phyloP scores from a whole-genome alignment of 2,329 filamentous ascomycete species.

The Arthrobotrys megalospora region DNA sequence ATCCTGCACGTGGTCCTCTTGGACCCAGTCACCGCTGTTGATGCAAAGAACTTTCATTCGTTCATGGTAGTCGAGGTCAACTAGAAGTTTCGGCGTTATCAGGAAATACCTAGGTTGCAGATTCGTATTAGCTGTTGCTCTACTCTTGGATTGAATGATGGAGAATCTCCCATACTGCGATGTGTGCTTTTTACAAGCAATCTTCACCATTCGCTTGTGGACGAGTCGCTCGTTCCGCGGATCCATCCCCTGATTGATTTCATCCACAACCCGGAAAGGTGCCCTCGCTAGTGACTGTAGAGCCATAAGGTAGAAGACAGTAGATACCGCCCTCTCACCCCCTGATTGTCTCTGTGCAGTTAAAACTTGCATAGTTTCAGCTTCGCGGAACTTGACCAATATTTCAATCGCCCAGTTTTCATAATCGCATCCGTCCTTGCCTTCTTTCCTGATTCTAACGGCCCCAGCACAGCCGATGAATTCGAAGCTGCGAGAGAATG shows the following conservation, averaged over 20 bases:
- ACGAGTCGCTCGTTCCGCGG: constrained; percentile 98
- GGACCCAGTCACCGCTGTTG: constrained; percentile 80
- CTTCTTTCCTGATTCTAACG: constrained; percentile 86
- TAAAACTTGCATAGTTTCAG: constrained; percentile 85
- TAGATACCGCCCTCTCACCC: constrained; percentile 94
- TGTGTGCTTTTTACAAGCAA: constrained; percentile 87
- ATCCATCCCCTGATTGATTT: constrained; percentile 99
- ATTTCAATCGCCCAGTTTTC: constrained; percentile 95
- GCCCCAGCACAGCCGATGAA: constrained; percentile 95
- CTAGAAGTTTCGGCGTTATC: constrained; percentile 95
- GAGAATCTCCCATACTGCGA: constrained; percentile 69
- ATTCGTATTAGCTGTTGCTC: background rate
- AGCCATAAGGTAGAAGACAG: constrained; percentile 99
- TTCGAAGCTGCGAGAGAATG: constrained; percentile 92
- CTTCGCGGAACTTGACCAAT: constrained; percentile 93
- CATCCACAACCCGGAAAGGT: constrained; percentile 97
- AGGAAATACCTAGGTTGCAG: constrained; percentile 80
- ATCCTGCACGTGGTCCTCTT: constrained; percentile 68
- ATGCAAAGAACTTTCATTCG: constrained; percentile 97
- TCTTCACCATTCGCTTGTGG: constrained; percentile 97
- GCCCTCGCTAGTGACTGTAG: constrained; percentile 93
- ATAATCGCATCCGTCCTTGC: constrained; percentile 78
- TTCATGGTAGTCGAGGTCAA: constrained; percentile 84
- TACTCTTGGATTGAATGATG: background rate
- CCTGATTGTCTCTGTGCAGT: constrained; percentile 95